phyloP scores from a whole-genome alignment of 1,284 basidiomycete genomes.

The Schizophyllum amplum region DNA sequence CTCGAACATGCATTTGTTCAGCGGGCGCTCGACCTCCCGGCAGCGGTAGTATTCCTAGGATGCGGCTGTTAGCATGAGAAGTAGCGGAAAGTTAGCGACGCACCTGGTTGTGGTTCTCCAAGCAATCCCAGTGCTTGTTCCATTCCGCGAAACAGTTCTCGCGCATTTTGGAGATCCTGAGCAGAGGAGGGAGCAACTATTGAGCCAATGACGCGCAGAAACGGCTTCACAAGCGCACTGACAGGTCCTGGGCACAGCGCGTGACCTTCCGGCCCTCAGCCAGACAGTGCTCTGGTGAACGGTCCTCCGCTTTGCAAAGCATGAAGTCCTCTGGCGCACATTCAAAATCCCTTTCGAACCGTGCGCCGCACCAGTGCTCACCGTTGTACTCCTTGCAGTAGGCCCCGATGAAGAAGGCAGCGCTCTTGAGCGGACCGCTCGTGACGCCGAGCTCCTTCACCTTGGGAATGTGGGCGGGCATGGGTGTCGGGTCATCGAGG shows the following conservation, averaged over 20 bases:
- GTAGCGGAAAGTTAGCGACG: conserved; percentile 11
- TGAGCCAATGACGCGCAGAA: neutral
- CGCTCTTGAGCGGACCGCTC: conserved; percentile 93
- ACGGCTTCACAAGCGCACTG: conserved; percentile 27
- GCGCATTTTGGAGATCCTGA: conserved; percentile 86
- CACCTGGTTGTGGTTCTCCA: conserved; percentile 95
- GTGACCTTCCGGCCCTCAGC: conserved; percentile 96
- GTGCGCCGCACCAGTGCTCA: conserved; percentile 35
- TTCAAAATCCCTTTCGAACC: no score
- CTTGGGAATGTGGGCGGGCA: conserved; percentile 49
- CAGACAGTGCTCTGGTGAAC: conserved; percentile 88
- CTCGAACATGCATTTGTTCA: conserved; percentile 96
- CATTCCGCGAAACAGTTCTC: conserved; percentile 89
- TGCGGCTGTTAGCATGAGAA: neutral
- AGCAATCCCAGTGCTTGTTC: conserved; percentile 90
- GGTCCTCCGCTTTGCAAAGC: conserved; percentile 94
- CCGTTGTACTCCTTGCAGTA: conserved; percentile 97
- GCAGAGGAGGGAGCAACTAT: neutral
- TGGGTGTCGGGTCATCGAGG: neutral
- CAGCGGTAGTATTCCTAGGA: conserved; percentile 84
- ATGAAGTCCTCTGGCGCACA: conserved; percentile 87
- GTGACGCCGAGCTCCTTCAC: conserved; percentile 89
- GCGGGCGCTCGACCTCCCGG: conserved; percentile 80
- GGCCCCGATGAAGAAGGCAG: conserved; percentile 95
- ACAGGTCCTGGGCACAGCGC: conserved; percentile 93